These are phyloP conservation scores for Cyberlindnera japonica DNA, from an alignment of 805 yeast genomes.

Conservation along the genomic window DNA sequence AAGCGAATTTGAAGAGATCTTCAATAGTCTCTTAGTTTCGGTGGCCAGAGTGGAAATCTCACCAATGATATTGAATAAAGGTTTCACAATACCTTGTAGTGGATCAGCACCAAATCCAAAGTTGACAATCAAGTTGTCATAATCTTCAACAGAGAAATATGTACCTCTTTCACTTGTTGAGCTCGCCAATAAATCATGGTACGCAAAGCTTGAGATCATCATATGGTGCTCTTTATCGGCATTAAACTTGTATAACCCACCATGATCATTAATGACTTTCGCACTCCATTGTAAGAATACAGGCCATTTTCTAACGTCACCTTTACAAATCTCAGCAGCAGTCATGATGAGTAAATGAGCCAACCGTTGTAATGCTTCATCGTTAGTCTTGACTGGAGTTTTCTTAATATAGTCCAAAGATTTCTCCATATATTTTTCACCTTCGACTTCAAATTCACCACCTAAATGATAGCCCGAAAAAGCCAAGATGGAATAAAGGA, in stretches of 20 bases:
- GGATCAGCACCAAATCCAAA: conserved; percentile 55
- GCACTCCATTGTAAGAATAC: conserved; percentile 64
- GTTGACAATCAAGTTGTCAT: conserved; percentile 37
- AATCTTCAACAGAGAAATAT: conserved; percentile 59
- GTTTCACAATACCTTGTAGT: conserved; percentile 67
- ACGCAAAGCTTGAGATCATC: conserved; percentile 74
- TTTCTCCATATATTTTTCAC: conserved; percentile 42
- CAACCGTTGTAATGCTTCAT: conserved; percentile 37
- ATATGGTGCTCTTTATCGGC: conserved; percentile 59
- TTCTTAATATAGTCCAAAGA: conserved; percentile 43
- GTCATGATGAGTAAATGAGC: conserved; percentile 67
- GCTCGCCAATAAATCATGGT: conserved; percentile 71
- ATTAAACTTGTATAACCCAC: conserved; percentile 54
- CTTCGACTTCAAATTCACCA: conserved; percentile 38
- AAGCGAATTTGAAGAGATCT: conserved; percentile 27
- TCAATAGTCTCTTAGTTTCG: conserved; percentile 41
- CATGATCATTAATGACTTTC: conserved; percentile 53
- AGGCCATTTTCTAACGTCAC: conserved; percentile 77
- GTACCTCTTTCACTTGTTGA: conserved; percentile 58
- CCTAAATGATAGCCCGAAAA: conserved; percentile 48
- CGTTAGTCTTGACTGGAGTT: conserved; percentile 28
- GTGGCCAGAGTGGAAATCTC: conserved; percentile 61
- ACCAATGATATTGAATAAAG: conserved; percentile 62
- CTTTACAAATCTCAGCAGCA: conserved; percentile 81
- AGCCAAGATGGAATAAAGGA: conserved; percentile 50